These are phyloP conservation scores for Dovyalis caffra DNA, from an alignment of 345 rosid genomes.

Conservation along the genomic window DNA sequence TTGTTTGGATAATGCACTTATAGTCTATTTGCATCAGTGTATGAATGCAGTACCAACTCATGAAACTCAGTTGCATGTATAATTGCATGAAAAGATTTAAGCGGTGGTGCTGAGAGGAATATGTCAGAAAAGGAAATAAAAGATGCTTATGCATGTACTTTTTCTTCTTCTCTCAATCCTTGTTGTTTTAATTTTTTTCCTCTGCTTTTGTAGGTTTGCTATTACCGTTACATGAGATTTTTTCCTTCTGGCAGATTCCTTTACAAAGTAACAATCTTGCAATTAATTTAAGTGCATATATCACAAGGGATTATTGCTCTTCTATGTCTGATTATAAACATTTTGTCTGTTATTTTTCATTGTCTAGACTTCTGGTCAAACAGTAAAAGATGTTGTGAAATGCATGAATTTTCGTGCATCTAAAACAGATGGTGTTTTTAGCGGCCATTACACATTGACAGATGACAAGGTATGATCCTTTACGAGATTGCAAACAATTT, in stretches of 20 bases:
- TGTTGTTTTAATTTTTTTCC: background rate
- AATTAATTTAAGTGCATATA: background rate
- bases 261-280: slow-evolving; percentile 62
- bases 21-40: background rate
- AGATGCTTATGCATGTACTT: background rate
- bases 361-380: slow-evolving; percentile 79
- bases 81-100: background rate
- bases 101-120: background rate
- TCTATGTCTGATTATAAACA: slow-evolving; percentile 13
- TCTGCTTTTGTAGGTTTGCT: slow-evolving; percentile 67
- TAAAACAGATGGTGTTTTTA: slow-evolving; percentile 64
- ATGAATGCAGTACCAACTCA: background rate
- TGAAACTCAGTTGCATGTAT: background rate
- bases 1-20: slow-evolving; percentile 1
- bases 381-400: slow-evolving; percentile 80
- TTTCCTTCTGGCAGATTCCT: slow-evolving; percentile 89
- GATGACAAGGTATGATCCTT: slow-evolving; percentile 66
- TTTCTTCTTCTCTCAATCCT: background rate
- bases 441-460: slow-evolving; percentile 67
- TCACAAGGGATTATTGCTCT: background rate
- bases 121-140: background rate
- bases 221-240: slow-evolving; percentile 83
- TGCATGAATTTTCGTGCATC: slow-evolving; percentile 75
- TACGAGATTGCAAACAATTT: background rate
- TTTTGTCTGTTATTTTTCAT: slow-evolving; percentile 8